Conservation (phyloP, 2,329 filamentous ascomycete genomes). For the Cladosporium cucumerinum region DNA sequence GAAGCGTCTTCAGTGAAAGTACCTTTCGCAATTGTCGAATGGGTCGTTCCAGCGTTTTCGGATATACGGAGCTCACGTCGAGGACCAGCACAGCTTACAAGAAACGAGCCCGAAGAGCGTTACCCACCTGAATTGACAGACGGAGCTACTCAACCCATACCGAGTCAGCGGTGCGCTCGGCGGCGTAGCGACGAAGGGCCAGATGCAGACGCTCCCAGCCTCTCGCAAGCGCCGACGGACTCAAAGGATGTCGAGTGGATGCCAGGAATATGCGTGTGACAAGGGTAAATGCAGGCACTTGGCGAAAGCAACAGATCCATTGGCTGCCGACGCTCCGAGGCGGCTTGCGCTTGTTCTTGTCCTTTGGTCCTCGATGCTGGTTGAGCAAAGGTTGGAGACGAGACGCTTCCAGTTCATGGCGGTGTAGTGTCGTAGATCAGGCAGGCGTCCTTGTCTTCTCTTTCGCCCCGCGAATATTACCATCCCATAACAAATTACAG, state of each 20-base stretch:
- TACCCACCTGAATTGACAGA: background rate
- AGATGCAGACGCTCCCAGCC: conserved; percentile 11
- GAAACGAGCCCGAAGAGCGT: background rate
- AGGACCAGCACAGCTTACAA: background rate
- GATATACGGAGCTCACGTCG: background rate
- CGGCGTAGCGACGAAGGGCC: background rate
- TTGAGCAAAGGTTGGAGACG: background rate
- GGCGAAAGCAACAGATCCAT: background rate
- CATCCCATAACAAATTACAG: background rate
- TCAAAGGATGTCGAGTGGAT: conserved; percentile 1
- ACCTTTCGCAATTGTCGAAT: background rate
- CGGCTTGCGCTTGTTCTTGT: background rate
- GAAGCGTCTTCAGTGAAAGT: background rate
- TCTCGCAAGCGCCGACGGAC: conserved; percentile 13
- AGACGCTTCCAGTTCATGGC: background rate
- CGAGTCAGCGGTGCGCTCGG: conserved; percentile 10
- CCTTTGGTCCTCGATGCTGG: background rate
- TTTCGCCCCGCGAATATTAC: background rate
- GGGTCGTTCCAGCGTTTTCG: background rate
- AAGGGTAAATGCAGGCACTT: conserved; percentile 12
- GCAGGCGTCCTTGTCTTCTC: background rate
- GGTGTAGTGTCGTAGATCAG: background rate
- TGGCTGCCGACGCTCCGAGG: background rate
- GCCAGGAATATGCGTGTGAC: conserved; percentile 11
- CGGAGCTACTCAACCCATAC: background rate